Evolutionary conservation across 768 basidiomycete species (phyloP).

Genomic region (Serendipita sp.): DNA sequence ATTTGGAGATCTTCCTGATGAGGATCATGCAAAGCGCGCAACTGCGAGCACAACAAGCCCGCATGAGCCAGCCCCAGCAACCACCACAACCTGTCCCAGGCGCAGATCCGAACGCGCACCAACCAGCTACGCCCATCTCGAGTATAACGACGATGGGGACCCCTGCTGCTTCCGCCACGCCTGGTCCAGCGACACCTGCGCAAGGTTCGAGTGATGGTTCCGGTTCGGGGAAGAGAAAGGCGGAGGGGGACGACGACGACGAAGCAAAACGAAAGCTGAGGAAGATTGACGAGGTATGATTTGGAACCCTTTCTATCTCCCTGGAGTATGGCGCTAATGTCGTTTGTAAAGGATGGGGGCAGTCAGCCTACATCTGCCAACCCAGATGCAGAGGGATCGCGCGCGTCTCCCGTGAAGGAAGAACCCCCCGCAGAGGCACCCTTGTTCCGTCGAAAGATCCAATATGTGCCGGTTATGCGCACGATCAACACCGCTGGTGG

Average conservation of each 20-base stretch:
- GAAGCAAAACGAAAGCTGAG: not conserved
- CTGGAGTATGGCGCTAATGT: not conserved
- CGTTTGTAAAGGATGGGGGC: not conserved
- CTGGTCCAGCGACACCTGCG: not conserved
- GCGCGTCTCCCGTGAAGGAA: not conserved
- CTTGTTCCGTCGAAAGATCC: slow-evolving; percentile 51
- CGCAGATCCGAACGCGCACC: not conserved
- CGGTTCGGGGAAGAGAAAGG: not conserved
- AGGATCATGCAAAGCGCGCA: not conserved
- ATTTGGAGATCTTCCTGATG: not conserved
- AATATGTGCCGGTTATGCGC: slow-evolving; percentile 69
- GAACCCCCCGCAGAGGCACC: not conserved
- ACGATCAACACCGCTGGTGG: slow-evolving; percentile 66
- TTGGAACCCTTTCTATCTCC: not conserved
- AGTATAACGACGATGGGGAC: not conserved
- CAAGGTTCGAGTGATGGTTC: not conserved
- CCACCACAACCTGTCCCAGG: not conserved
- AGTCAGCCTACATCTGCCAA: not conserved
- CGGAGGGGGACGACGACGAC: not conserved
- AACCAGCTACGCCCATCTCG: not conserved
- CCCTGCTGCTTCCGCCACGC: not conserved
- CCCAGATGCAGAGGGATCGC: not conserved
- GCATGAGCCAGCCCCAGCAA: not conserved
- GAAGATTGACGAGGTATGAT: not conserved
- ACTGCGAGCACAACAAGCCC: not conserved